phyloP scores from a whole-genome alignment of 352 stramenopile species.

The Halophytophthora batemanensis region DNA sequence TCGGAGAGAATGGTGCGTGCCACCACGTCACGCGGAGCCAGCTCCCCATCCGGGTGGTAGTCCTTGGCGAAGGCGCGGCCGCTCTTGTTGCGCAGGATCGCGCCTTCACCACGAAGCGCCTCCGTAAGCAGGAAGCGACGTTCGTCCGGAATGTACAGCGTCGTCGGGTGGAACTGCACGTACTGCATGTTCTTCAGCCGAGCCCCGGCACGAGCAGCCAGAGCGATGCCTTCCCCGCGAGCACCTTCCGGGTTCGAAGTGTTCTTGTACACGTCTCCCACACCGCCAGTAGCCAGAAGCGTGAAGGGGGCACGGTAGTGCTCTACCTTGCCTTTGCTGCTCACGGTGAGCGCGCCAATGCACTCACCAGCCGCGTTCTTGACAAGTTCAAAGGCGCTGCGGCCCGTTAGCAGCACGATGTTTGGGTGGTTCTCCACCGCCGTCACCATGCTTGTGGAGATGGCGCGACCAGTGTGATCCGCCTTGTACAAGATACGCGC shows the following conservation, averaged over 20 bases:
- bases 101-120: conserved; percentile 90
- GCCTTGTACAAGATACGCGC: conserved; percentile 93
- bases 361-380: conserved; percentile 58
- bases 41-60: conserved; percentile 90
- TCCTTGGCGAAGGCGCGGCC: conserved; percentile 87
- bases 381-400: conserved; percentile 76
- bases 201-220: conserved; percentile 76
- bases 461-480: conserved; percentile 92
- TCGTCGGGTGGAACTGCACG: conserved; percentile 96
- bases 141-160: conserved; percentile 89
- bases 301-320: conserved; percentile 79
- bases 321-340: conserved; percentile 47
- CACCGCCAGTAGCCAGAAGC: conserved; percentile 90
- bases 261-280: conserved; percentile 94
- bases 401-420: conserved; percentile 71
- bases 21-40: conserved; percentile 94
- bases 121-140: conserved; percentile 92
- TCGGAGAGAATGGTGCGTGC: conserved; percentile 90
- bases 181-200: conserved; percentile 93
- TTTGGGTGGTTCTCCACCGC: conserved; percentile 84
- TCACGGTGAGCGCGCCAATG: conserved; percentile 73
- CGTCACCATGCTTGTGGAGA: conserved; percentile 88
- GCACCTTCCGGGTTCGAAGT: conserved; percentile 91
- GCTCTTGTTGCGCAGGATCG: conserved; percentile 81
- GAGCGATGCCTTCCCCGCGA: conserved; percentile 63